Conservation (phyloP, 1,284 basidiomycete species). For the Rhodotorula sp. region DNA sequence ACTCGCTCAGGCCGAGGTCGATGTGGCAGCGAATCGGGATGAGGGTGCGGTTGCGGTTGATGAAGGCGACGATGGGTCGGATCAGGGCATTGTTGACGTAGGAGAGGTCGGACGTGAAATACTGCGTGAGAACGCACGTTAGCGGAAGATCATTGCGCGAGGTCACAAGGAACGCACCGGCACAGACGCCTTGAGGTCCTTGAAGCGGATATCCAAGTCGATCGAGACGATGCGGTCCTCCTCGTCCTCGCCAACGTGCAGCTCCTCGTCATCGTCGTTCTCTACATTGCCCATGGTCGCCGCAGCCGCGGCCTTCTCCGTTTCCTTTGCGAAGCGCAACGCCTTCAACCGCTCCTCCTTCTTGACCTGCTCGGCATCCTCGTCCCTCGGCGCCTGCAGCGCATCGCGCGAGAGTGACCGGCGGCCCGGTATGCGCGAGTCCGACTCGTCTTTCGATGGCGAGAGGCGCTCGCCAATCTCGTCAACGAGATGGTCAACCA, state of each 20-base stretch:
- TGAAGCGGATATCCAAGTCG: conserved; percentile 91
- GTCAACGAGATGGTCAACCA: conserved; percentile 86
- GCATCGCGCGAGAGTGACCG: conserved; percentile 29
- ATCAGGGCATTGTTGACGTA: conserved; percentile 94
- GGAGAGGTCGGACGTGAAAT: conserved; percentile 81
- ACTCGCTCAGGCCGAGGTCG: conserved; percentile 72
- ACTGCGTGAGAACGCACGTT: conserved; percentile 37
- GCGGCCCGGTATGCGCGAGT: conserved; percentile 25
- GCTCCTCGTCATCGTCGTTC: conserved; percentile 26
- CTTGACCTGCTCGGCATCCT: conserved; percentile 14
- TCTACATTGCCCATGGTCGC: conserved; percentile 16
- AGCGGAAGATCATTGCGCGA: neutral
- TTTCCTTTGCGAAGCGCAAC: conserved; percentile 21
- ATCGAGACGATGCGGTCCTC: conserved; percentile 59
- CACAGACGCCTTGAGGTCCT: conserved; percentile 93
- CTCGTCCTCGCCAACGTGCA: conserved; percentile 52
- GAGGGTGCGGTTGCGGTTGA: conserved; percentile 92
- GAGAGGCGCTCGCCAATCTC: conserved; percentile 58
- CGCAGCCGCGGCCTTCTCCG: neutral
- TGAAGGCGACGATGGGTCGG: conserved; percentile 95
- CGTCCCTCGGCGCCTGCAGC: conserved; percentile 28
- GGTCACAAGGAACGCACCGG: conserved; percentile 53
- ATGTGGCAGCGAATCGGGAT: conserved; percentile 87
- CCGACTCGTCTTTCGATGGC: conserved; percentile 37
- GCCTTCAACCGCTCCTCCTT: conserved; percentile 45